Conservation (phyloP, 2,329 filamentous ascomycete genomes). For the Hymenoscyphus repandus region DNA sequence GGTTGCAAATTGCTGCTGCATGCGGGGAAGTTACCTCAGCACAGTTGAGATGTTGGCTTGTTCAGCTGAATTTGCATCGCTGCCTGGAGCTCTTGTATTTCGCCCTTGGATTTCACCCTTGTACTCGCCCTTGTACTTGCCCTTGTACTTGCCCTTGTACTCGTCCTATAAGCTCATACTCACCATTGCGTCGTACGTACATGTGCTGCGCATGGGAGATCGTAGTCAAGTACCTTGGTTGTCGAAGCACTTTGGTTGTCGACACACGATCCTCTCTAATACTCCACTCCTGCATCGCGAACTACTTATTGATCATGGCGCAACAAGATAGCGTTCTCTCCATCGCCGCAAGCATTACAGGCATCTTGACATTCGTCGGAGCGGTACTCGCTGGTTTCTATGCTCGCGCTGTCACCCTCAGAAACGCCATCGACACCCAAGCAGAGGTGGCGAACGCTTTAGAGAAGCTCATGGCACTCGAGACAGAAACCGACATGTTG, state of each 20-base stretch:
- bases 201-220: no score
- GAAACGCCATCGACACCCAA: slow-evolving; percentile 21
- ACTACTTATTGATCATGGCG: not conserved
- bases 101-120: no score
- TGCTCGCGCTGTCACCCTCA: slow-evolving; percentile 15
- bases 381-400: slow-evolving; percentile 19
- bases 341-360: slow-evolving; percentile 17
- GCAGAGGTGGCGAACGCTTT: slow-evolving; percentile 17
- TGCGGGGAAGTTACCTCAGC: no score
- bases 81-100: not conserved
- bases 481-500: slow-evolving; percentile 21
- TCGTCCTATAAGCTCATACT: no score
- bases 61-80: not conserved
- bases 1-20: no score
- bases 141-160: no score
- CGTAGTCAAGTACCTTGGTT: no score
- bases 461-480: slow-evolving; percentile 20
- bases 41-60: not conserved
- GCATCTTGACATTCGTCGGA: slow-evolving; percentile 19
- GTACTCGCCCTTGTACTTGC: no score
- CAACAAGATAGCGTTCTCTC: slow-evolving; percentile 11
- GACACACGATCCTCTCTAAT: no score
- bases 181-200: not conserved
- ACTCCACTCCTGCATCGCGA: not conserved
- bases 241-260: no score